phyloP scores from a whole-genome alignment of 1,284 basidiomycete species.

The Prillingera fragicola region DNA sequence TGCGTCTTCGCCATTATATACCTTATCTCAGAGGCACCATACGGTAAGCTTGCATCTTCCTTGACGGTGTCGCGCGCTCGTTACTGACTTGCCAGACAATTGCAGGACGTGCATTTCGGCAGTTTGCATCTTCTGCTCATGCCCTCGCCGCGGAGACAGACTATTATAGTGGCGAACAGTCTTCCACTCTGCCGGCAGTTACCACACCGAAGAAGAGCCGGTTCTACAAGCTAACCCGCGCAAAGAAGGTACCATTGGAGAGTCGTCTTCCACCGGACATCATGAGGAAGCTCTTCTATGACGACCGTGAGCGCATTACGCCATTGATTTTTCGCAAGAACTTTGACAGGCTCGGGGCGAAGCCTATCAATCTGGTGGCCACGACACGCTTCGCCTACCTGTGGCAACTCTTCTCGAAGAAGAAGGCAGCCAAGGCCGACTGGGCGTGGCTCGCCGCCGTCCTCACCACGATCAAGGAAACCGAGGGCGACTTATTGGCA shows the following conservation, averaged over 20 bases:
- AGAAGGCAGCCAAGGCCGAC: too few species aligned
- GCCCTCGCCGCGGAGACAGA: neutral
- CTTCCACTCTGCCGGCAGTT: neutral
- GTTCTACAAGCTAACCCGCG: neutral
- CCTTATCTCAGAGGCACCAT: too few species aligned
- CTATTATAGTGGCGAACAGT: neutral
- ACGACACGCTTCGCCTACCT: too few species aligned
- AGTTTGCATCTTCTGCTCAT: conserved; percentile 10
- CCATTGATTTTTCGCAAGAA: too few species aligned
- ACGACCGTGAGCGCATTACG: too few species aligned
- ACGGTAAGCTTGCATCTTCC: too few species aligned
- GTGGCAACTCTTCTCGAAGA: too few species aligned
- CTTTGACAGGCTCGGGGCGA: too few species aligned
- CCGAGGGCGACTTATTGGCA: neutral
- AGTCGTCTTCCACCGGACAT: neutral
- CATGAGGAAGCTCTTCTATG: conserved; percentile 1
- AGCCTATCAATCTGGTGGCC: too few species aligned
- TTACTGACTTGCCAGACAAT: neutral
- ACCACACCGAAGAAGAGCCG: conserved; percentile 2
- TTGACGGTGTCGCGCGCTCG: neutral
- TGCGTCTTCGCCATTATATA: neutral
- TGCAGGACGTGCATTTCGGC: conserved; percentile 1
- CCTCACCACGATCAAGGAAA: neutral
- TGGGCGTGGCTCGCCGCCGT: conserved; percentile 12
- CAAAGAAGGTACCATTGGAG: neutral